Evolutionary conservation across 352 stramenopile species (phyloP), one percentile per base, ranked within the genome.

Genomic region (Vaucheria bursata): DNA sequence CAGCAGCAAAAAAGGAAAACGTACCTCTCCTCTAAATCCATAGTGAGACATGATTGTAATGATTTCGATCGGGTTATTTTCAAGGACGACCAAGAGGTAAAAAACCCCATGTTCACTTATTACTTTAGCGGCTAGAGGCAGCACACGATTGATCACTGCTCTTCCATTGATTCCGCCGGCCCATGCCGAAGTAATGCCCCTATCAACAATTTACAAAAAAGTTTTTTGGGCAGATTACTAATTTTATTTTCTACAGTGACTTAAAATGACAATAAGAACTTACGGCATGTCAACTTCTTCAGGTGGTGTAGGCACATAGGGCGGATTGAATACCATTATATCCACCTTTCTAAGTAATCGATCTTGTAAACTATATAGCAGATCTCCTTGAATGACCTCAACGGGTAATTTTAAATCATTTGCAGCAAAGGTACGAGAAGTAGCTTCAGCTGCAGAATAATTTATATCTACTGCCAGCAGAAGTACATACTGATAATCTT

Each of bases 241-340:
- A n/a, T 59, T 59, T 18, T 18, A n/a, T 59, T 59, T 59, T n/a
- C 18, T 18, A 59, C 18, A n/a, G 45, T 18, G 45, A 59, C 18
- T 18, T 18, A n/a, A 59, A n/a, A 59, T n/a, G 18, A 59, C n/a
- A n/a, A n/a, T 1, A 25, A 45, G 29, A 25, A 29, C 65, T 53
- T 39, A 88, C 85, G 67, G 88, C 34, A 88, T 93, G 6, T 89
- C 89, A 25, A 99, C 93, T 88, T 99, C 95, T 29, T 96, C 89
- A 0, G 92, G 91, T 1, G 93, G 91, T 29, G 95, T 99, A 31
- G 95, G 93, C 68, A 99, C 95, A 80, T 99, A 99, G 6, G 95
- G 95, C 25, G 95, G 95, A 87, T 99, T 99, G 85, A 99, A 98
- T 25, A 99, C 84, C 45, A 98, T 82, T 64, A 97, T 88, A 79